Base-by-base conservation (phyloP, 768 basidiomycete species). In the Cantharellus anzutake region DNA sequence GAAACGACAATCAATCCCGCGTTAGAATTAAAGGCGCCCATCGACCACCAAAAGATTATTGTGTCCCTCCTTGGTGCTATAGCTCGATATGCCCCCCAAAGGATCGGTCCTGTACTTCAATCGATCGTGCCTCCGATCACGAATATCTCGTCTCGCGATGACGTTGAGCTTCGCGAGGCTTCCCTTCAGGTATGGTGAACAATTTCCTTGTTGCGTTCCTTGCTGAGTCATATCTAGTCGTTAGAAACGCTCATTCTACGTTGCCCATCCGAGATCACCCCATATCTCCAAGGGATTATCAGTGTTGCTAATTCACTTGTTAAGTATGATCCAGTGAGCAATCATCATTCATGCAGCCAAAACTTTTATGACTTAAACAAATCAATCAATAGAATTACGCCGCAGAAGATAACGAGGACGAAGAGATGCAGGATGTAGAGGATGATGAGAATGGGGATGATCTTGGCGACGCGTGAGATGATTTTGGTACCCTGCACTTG, bases 291-390 rank as follows among this genome's bases (percentile, higher is more conserved):
- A 57, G 70, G 76, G 4, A 84, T 93, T 63, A 74, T 86, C 14
- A 80, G 84, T 61, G 73, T 78, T 37, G 89, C 85, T 2, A 78
- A 75, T 55, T 80, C 83, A 61, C 83, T 82, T 64, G 84, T 99
- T 73, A 93, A 89, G 68, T 86, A 89, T 67, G 96, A 99, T 69
- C 94, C 94, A 0, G 91, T 93, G 67, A 65, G 82, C 73, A 3
- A 58, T 35, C 5, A 48, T 16, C 11, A 5, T 37, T 40, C 44
- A 59, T 44, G 59, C 3, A 3, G 7, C 51, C 5, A 4, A 7
- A 7, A 34, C 38, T n/a, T 52, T 40, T 48, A 53, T 35, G 39
- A 71, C n/a, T 29, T 50, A 35, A 44, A 14, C 5, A 37, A 4
- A 37, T 37, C 35, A 20, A 4, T 11, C 14, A 37, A 59, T 57